Percentiles rank a stretch among this genome's conserved stretches.
phyloP scores from a whole-genome alignment of 192 early-diverging fungal species.

The Backusella tarrabulga region DNA sequence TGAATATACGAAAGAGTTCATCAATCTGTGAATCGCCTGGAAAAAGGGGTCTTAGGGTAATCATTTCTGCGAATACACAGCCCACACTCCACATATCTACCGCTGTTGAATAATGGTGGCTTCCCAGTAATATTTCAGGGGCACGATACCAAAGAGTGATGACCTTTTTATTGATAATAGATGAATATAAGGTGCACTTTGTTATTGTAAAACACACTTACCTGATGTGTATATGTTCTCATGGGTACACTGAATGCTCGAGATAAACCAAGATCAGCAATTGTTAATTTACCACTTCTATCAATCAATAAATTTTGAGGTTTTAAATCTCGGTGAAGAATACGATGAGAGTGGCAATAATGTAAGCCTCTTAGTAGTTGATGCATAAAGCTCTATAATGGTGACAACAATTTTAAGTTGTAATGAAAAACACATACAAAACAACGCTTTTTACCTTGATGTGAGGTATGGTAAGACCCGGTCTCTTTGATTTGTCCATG shows the following conservation, averaged over 20 bases:
- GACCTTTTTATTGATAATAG: constrained; percentile 43
- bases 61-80: constrained; percentile 98
- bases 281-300: constrained; percentile 77
- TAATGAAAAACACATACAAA: neutral
- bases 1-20: constrained; percentile 59
- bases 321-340: constrained; percentile 96
- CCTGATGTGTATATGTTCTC: constrained; percentile 93
- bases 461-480: constrained; percentile 28
- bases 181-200: neutral
- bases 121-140: constrained; percentile 94
- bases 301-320: constrained; percentile 99
- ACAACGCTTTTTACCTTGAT: constrained; percentile 17
- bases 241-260: constrained; percentile 90
- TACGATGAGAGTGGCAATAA: constrained; percentile 91
- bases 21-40: constrained; percentile 70
- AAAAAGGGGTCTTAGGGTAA: constrained; percentile 74
- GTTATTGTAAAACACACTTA: constrained; percentile 7
- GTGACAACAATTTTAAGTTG: neutral
- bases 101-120: constrained; percentile 84
- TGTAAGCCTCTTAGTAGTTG: constrained; percentile 86
- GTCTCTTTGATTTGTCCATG: constrained; percentile 29
- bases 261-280: constrained; percentile 97
- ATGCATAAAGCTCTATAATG: constrained; percentile 80
- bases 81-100: constrained; percentile 99
- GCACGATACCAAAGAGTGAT: constrained; percentile 95